These are phyloP conservation scores for Trichocladium antarcticum DNA, from an alignment of 495 filamentous ascomycete species.

Conservation along the genomic window DNA sequence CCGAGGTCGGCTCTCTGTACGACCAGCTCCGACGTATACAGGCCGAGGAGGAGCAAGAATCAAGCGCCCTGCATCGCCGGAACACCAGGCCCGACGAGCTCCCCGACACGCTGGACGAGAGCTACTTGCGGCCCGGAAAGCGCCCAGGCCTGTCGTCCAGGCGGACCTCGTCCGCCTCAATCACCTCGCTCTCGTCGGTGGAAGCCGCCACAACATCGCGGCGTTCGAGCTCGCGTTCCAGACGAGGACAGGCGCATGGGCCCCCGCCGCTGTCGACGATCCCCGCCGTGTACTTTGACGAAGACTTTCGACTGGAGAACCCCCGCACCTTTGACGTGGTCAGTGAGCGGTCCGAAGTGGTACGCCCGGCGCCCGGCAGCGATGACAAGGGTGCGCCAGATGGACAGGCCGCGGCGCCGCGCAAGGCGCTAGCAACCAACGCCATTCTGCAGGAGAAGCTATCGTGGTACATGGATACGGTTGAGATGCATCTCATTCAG, in stretches of 20 bases:
- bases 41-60: conserved; percentile 49
- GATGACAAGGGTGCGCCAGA: conserved; percentile 49
- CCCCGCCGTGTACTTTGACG: conserved; percentile 85
- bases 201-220: conserved; percentile 37
- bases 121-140: conserved; percentile 32
- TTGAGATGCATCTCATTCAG: conserved; percentile 93
- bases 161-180: conserved; percentile 38
- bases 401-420: conserved; percentile 50
- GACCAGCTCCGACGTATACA: conserved; percentile 73
- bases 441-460: conserved; percentile 98
- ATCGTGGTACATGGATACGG: conserved; percentile 99
- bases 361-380: conserved; percentile 51
- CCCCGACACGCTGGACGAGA: conserved; percentile 37
- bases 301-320: conserved; percentile 91
- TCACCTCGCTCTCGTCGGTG: conserved; percentile 40
- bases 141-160: conserved; percentile 32
- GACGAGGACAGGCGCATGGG: conserved; percentile 46
- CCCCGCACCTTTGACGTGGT: conserved; percentile 94
- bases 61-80: conserved; percentile 34
- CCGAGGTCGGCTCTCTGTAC: conserved; percentile 69
- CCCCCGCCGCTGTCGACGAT: conserved; percentile 85
- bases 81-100: conserved; percentile 41
- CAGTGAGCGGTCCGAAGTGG: conserved; percentile 88
- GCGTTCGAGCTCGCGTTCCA: conserved; percentile 42
- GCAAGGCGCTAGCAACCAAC: conserved; percentile 90